A percentile compares a stretch with the other conserved stretches of the same genome.
phyloP scores from a whole-genome alignment of 1,284 basidiomycete genomes.

The Mycena sp. region DNA sequence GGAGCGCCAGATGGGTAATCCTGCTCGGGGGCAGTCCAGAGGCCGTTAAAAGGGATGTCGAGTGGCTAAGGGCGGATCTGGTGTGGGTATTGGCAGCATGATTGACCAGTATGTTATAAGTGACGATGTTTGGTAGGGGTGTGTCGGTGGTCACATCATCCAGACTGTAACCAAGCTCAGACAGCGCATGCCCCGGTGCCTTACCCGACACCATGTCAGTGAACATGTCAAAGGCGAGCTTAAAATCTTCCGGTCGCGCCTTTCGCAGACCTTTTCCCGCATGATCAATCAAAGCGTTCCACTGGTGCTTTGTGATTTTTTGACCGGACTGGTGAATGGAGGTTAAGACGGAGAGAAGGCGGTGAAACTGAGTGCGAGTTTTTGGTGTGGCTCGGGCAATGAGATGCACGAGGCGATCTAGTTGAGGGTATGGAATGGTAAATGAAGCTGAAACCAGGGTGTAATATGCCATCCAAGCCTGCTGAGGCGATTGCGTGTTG shows the following conservation, averaged over 20 bases:
- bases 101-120: constrained; percentile 72
- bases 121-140: constrained; percentile 65
- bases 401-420: constrained; percentile 68
- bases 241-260: constrained; percentile 63
- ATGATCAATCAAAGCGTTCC: constrained; percentile 77
- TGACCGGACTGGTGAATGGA: constrained; percentile 63
- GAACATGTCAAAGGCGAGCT: constrained; percentile 67
- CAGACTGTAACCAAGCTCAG: constrained; percentile 27
- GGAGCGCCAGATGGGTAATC: constrained; percentile 66
- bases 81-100: constrained; percentile 66
- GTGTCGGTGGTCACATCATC: constrained; percentile 25
- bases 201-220: constrained; percentile 61
- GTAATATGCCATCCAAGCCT: constrained; percentile 72
- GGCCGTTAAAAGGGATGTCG: constrained; percentile 58
- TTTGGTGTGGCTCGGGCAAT: constrained; percentile 61
- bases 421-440: constrained; percentile 57
- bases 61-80: constrained; percentile 56
- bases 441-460: constrained; percentile 48
- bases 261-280: constrained; percentile 74
- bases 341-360: constrained; percentile 69
- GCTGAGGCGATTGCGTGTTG: constrained; percentile 50
- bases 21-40: constrained; percentile 65
- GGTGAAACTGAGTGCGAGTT: constrained; percentile 66
- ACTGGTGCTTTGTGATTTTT: constrained; percentile 65
- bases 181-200: constrained; percentile 53